phyloP scores from a whole-genome alignment of 352 stramenopile species.

The Pythium rhizo-oryzae region DNA sequence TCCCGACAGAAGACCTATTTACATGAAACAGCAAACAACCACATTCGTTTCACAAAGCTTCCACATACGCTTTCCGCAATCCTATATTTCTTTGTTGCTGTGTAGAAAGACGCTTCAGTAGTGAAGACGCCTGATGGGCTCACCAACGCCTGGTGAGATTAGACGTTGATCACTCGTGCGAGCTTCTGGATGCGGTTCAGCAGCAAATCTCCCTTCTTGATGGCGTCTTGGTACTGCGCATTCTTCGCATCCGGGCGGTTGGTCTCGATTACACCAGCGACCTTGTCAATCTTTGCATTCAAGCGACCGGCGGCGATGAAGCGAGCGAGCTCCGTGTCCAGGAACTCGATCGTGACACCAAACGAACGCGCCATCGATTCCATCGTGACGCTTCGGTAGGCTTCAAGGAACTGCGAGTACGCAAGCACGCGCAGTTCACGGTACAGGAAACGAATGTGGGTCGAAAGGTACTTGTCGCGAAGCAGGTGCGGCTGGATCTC shows the following conservation, averaged over 20 bases:
- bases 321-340: constrained; percentile 96
- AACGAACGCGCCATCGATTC: constrained; percentile 97
- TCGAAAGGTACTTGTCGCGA: constrained; percentile 94
- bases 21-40: not conserved
- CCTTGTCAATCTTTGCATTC: constrained; percentile 99
- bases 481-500: constrained; percentile 83
- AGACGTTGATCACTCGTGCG: constrained; percentile 95
- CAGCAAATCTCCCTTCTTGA: constrained; percentile 98
- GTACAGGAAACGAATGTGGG: constrained; percentile 94
- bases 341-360: constrained; percentile 93
- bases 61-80: no score
- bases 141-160: not conserved
- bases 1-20: not conserved
- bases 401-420: constrained; percentile 98
- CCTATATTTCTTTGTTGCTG: no score
- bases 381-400: constrained; percentile 97
- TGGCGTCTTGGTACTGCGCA: constrained; percentile 98
- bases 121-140: not conserved
- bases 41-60: no score
- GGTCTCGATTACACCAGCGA: constrained; percentile 98
- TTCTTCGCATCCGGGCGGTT: constrained; percentile 98
- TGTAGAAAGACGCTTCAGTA: no score
- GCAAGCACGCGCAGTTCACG: constrained; percentile 97
- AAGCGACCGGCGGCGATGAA: constrained; percentile 98
- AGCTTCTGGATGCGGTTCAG: constrained; percentile 99